These are phyloP conservation scores for Cephalotrichum gorgonifer DNA, from an alignment of 2,329 filamentous ascomycete genomes.

Conservation along the genomic window DNA sequence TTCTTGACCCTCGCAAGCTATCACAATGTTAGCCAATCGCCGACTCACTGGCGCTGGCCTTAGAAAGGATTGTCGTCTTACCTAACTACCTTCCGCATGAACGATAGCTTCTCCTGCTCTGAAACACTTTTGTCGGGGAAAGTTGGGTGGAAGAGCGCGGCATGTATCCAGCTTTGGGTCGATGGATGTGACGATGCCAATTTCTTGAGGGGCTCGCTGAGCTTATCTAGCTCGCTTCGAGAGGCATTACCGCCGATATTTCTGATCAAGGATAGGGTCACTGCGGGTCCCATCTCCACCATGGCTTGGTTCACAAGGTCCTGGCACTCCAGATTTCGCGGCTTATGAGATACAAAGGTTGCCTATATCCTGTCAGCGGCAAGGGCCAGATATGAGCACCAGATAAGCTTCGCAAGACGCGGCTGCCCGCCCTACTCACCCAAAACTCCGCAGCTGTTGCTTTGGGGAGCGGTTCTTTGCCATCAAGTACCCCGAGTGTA, in stretches of 20 bases:
- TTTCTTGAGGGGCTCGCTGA: conserved; percentile 62
- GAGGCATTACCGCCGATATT: conserved; percentile 60
- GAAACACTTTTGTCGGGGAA: conserved; percentile 53
- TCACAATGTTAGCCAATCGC: not conserved
- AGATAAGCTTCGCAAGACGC: not conserved
- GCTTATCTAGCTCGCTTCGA: conserved; percentile 61
- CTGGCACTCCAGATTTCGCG: conserved; percentile 33
- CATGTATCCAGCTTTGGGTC: conserved; percentile 52
- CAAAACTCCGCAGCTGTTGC: conserved; percentile 65
- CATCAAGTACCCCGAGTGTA: conserved; percentile 57
- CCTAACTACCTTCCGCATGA: conserved; percentile 57
- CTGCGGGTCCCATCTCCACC: conserved; percentile 47
- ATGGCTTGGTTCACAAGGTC: conserved; percentile 38
- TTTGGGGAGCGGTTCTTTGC: conserved; percentile 66
- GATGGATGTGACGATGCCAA: conserved; percentile 45
- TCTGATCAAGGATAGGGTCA: conserved; percentile 49
- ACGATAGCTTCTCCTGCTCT: conserved; percentile 48
- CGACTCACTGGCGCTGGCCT: not conserved
- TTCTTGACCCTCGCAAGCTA: conserved; percentile 52
- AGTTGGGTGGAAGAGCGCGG: conserved; percentile 41
- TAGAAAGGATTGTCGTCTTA: conserved; percentile 28
- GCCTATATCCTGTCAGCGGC: conserved; percentile 25
- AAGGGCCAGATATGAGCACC: not conserved
- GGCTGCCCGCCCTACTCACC: conserved; percentile 32
- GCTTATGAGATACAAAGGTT: conserved; percentile 35